phyloP scores from a whole-genome alignment of 352 stramenopile species.

The Globisporangium apiculatum region DNA sequence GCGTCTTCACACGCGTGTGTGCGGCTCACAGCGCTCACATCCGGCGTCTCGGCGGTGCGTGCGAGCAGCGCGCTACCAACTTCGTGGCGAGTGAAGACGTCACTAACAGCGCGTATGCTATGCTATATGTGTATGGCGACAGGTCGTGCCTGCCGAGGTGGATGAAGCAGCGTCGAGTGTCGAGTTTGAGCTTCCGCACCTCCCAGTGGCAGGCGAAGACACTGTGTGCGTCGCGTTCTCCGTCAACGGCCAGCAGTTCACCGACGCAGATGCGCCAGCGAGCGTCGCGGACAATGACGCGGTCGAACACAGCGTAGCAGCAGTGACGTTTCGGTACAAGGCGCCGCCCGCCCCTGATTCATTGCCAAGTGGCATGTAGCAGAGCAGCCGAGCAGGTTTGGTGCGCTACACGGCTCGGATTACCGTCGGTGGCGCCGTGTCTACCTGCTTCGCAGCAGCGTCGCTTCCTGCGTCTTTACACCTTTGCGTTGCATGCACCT shows the following conservation, averaged over 20 bases:
- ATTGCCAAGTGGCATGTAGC: not conserved
- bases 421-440: no score
- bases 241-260: conserved; percentile 16
- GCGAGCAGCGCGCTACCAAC: not conserved
- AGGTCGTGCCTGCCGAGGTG: conserved; percentile 15
- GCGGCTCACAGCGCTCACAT: conserved; percentile 12
- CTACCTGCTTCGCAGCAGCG: no score
- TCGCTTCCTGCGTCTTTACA: no score
- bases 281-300: not conserved
- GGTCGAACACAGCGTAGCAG: not conserved
- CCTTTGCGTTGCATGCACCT: conserved; percentile 9
- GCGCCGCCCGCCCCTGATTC: not conserved
- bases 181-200: conserved; percentile 11
- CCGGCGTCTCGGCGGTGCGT: conserved; percentile 18
- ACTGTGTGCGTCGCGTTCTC: conserved; percentile 11
- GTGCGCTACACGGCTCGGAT: no score
- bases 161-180: conserved; percentile 7
- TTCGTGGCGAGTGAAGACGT: no score
- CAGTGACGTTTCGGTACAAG: conserved; percentile 10
- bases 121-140: not conserved
- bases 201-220: conserved; percentile 9
- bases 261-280: not conserved
- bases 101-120: not conserved
- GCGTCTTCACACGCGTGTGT: conserved; percentile 10
- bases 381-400: not conserved